Evolutionary conservation across 441 rosid species (phyloP).

Genomic region (Euphorbia corollata): DNA sequence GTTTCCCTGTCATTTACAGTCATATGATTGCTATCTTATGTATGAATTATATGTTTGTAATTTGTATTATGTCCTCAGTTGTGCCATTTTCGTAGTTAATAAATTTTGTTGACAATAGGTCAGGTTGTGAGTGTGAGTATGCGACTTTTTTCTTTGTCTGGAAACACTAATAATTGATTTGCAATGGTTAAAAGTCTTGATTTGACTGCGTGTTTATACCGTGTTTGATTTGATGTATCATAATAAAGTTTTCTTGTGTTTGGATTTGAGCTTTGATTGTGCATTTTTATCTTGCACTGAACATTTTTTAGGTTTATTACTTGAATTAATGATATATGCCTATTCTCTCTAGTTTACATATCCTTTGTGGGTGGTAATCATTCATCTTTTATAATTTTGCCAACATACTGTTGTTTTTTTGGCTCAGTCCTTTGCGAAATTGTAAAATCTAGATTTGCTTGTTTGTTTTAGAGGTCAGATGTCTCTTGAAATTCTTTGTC

Average conservation of each 20-base stretch:
- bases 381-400: background rate
- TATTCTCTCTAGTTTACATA: background rate
- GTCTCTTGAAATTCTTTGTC: background rate
- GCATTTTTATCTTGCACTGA: slow-evolving; percentile 1
- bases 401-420: background rate
- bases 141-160: background rate
- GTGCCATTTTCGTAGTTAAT: background rate
- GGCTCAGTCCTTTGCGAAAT: background rate
- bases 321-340: background rate
- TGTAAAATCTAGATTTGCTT: background rate
- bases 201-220: background rate
- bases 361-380: background rate
- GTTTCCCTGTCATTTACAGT: background rate
- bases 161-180: background rate
- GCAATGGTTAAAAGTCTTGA: background rate
- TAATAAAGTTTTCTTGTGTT: background rate
- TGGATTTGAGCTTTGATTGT: background rate
- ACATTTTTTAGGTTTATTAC: background rate
- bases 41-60: background rate
- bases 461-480: background rate
- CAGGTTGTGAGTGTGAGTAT: background rate
- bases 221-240: background rate
- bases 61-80: too few relatives aligned
- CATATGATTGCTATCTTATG: background rate
- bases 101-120: background rate